Evolutionary conservation across 352 stramenopile species (phyloP).

Genomic region (Phytophthora syringae): DNA sequence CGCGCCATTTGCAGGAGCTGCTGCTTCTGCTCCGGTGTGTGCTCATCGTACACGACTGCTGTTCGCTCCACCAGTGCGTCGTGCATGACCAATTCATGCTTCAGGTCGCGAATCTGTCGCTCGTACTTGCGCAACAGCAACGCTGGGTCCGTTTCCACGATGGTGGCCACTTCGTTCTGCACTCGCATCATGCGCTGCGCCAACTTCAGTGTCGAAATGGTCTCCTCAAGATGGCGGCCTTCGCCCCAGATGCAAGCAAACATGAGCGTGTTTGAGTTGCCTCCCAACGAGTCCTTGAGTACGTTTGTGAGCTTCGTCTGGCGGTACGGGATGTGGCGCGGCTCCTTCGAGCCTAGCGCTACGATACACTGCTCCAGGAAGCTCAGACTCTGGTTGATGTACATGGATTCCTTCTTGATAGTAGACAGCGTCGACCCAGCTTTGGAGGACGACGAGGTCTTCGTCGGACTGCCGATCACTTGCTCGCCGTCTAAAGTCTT

Average conservation of each 20-base stretch:
- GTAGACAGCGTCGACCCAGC: slow-evolving; percentile 50
- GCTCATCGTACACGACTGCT: slow-evolving; percentile 87
- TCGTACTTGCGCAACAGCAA: slow-evolving; percentile 92
- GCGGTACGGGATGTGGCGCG: slow-evolving; percentile 91
- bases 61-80: slow-evolving; percentile 92
- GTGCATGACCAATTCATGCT: slow-evolving; percentile 94
- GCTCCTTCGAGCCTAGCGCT: slow-evolving; percentile 75
- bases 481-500: slow-evolving; percentile 87
- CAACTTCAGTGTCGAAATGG: slow-evolving; percentile 93
- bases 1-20: slow-evolving; percentile 73
- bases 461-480: slow-evolving; percentile 19
- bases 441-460: slow-evolving; percentile 14
- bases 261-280: slow-evolving; percentile 96
- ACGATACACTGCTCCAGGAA: slow-evolving; percentile 96
- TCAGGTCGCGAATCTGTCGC: slow-evolving; percentile 92
- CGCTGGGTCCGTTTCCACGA: slow-evolving; percentile 88
- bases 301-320: slow-evolving; percentile 96
- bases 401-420: slow-evolving; percentile 97
- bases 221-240: slow-evolving; percentile 92
- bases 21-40: slow-evolving; percentile 92
- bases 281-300: slow-evolving; percentile 94
- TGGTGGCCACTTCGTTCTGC: slow-evolving; percentile 87
- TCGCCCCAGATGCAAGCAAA: slow-evolving; percentile 96
- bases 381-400: slow-evolving; percentile 97
- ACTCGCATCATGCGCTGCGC: slow-evolving; percentile 95